Conservation (phyloP, 2,329 filamentous ascomycete species). For the Diaporthe citriasiana region DNA sequence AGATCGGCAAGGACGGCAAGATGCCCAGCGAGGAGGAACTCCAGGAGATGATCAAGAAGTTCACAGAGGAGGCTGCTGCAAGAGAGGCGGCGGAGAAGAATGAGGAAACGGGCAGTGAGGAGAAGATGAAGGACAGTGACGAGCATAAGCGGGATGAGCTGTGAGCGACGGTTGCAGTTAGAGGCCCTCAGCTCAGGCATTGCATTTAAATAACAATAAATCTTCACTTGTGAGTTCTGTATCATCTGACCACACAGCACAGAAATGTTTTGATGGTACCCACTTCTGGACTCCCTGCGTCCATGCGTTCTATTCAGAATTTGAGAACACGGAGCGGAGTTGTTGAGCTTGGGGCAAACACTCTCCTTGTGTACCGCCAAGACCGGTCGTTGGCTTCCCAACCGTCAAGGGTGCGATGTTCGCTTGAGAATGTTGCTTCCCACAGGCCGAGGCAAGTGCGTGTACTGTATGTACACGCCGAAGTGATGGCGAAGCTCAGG, state of each 20-base stretch:
- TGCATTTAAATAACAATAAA: slow-evolving; percentile 41
- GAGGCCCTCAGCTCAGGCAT: slow-evolving; percentile 9
- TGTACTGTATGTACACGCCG: background rate
- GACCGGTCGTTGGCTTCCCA: background rate
- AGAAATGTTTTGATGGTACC: background rate
- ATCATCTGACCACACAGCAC: background rate
- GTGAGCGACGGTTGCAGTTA: slow-evolving; percentile 41
- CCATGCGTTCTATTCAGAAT: too few species aligned
- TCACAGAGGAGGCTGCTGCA: slow-evolving; percentile 50
- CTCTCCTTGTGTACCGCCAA: background rate
- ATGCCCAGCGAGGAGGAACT: slow-evolving; percentile 60
- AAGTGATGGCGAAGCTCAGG: background rate
- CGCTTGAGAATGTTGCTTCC: background rate
- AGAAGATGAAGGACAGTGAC: slow-evolving; percentile 46
- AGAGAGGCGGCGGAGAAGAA: slow-evolving; percentile 41
- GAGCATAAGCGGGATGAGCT: slow-evolving; percentile 52
- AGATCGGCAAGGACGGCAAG: slow-evolving; percentile 59
- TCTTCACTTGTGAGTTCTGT: slow-evolving; percentile 12
- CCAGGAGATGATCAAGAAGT: slow-evolving; percentile 67
- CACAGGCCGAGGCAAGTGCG: background rate
- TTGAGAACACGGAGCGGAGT: too few species aligned
- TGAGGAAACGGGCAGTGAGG: slow-evolving; percentile 43
- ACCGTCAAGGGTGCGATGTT: background rate
- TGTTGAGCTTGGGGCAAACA: background rate
- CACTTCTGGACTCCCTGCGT: background rate